Evolutionary conservation across 2,329 filamentous ascomycete genomes (phyloP).

Genomic region (Ophiostoma pallidulum): DNA sequence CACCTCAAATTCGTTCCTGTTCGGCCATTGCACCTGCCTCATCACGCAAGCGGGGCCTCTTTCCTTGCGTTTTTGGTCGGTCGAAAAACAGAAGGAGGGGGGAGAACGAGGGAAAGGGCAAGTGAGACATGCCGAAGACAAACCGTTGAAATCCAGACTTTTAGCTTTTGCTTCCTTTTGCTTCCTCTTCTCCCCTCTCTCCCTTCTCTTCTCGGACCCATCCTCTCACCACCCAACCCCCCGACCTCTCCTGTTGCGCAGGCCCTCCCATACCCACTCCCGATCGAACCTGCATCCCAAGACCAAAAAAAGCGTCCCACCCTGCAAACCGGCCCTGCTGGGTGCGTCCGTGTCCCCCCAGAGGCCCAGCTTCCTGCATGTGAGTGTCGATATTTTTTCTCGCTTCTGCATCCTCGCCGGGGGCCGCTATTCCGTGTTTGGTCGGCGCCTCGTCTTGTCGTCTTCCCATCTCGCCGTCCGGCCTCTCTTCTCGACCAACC

Average conservation of each 20-base stretch:
- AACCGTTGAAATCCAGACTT: not conserved
- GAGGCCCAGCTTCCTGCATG: too few species aligned
- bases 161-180: not conserved
- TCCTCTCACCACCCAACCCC: not conserved
- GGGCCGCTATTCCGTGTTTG: slow-evolving; percentile 8
- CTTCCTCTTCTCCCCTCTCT: not conserved
- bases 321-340: not conserved
- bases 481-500: not conserved
- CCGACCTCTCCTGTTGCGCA: not conserved
- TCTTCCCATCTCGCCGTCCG: not conserved
- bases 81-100: slow-evolving; percentile 1
- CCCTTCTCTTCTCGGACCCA: not conserved
- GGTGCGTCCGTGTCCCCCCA: too few species aligned
- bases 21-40: slow-evolving; percentile 1
- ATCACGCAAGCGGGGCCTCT: slow-evolving; percentile 9
- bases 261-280: not conserved
- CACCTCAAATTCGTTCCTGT: not conserved
- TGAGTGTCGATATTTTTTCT: too few species aligned
- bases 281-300: too few species aligned
- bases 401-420: slow-evolving; percentile 6
- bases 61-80: too few species aligned
- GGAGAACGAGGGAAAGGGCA: too few species aligned
- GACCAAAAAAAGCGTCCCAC: too few species aligned
- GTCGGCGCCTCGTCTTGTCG: not conserved
- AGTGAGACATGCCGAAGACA: not conserved